A percentile compares a stretch with the other conserved stretches of the same genome.
phyloP scores from a whole-genome alignment of 805 yeast genomes.

The Saturnispora sekii region DNA sequence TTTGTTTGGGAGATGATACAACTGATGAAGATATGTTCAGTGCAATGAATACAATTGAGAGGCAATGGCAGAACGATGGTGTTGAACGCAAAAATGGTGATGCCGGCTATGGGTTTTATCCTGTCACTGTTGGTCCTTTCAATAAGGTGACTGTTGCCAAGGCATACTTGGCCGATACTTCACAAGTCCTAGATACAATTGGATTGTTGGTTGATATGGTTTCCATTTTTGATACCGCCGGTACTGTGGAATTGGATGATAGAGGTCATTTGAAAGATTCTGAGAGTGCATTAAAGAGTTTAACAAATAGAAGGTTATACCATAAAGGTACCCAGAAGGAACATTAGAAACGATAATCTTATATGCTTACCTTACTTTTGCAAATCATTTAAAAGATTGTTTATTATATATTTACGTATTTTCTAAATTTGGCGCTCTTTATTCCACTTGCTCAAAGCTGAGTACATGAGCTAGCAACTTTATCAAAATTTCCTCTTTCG shows the following conservation, averaged over 20 bases:
- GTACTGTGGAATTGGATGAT: constrained; percentile 65
- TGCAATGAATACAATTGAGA: constrained; percentile 57
- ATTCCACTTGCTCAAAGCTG: too few species aligned
- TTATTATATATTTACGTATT: too few species aligned
- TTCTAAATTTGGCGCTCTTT: too few species aligned
- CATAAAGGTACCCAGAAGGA: constrained; percentile 29
- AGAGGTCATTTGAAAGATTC: constrained; percentile 57
- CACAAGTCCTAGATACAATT: constrained; percentile 74
- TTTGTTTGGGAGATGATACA: constrained; percentile 91
- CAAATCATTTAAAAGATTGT: too few species aligned
- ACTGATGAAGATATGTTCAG: constrained; percentile 98
- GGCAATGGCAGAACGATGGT: constrained; percentile 36
- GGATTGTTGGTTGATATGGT: constrained; percentile 75
- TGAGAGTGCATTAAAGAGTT: constrained; percentile 34
- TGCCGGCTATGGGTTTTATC: constrained; percentile 57
- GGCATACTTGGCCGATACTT: constrained; percentile 76
- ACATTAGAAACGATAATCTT: too few species aligned
- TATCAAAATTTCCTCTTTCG: neutral
- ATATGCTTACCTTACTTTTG: too few species aligned
- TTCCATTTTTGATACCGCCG: constrained; percentile 68
- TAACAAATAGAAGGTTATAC: constrained; percentile 52
- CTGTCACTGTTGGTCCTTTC: constrained; percentile 91
- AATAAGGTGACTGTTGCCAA: constrained; percentile 78
- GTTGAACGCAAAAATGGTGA: constrained; percentile 33
- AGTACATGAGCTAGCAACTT: too few species aligned